Conservation (phyloP, 116 monocot species). For the Iris pallida region DNA sequence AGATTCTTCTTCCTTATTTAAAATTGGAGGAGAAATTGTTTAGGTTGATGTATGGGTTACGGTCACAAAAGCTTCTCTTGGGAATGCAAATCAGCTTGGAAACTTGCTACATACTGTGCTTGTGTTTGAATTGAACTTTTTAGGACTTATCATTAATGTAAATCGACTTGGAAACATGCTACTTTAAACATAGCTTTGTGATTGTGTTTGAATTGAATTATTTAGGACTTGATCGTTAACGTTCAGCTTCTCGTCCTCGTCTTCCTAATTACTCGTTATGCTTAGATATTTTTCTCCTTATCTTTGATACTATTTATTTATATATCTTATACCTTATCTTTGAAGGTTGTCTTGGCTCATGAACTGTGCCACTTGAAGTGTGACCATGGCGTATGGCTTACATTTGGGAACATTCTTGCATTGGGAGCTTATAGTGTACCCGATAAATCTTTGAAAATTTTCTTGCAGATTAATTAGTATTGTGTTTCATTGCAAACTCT, state of each 20-base stretch:
- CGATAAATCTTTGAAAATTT: constrained; percentile 32
- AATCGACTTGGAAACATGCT: neutral
- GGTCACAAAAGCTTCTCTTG: too few species aligned
- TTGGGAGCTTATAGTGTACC: constrained; percentile 81
- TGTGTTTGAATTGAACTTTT: too few species aligned
- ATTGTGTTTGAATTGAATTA: neutral
- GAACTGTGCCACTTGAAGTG: constrained; percentile 93
- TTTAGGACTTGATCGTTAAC: too few species aligned
- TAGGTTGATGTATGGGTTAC: too few species aligned
- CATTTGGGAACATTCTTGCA: constrained; percentile 86
- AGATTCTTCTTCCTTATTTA: too few species aligned
- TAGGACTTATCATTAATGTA: neutral
- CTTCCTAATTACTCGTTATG: too few species aligned
- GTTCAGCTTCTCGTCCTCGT: too few species aligned
- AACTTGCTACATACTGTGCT: too few species aligned
- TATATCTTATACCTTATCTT: neutral
- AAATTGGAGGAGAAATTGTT: too few species aligned
- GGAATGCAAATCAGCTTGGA: too few species aligned
- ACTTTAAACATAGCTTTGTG: neutral
- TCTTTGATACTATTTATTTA: constrained; percentile 6
- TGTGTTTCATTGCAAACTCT: too few species aligned
- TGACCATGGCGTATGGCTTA: constrained; percentile 97
- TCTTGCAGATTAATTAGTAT: neutral
- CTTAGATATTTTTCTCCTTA: too few species aligned
- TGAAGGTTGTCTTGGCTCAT: constrained; percentile 92